These are phyloP conservation scores for Nematodospora anomalae DNA, from an alignment of 1,139 yeast genomes.

Conservation along the genomic window DNA sequence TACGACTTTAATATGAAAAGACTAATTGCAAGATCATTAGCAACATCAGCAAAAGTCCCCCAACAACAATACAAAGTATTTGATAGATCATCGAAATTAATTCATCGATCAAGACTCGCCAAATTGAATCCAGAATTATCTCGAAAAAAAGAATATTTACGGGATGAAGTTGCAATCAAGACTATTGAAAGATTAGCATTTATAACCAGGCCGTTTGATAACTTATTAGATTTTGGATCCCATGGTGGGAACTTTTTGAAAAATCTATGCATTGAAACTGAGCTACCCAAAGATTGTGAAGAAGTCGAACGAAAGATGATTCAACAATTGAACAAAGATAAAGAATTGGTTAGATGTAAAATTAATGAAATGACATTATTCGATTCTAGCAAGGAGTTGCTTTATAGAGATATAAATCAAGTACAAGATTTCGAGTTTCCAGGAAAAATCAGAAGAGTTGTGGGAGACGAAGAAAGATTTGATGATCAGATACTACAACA, in stretches of 20 bases:
- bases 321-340: conserved; percentile 52
- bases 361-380: conserved; percentile 63
- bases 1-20: neutral
- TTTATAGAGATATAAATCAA: conserved; percentile 48
- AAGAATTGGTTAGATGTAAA: conserved; percentile 48
- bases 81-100: conserved; percentile 58
- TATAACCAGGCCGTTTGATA: conserved; percentile 61
- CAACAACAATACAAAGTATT: conserved; percentile 56
- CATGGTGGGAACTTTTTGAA: conserved; percentile 63
- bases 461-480: conserved; percentile 68
- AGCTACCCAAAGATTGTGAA: conserved; percentile 26
- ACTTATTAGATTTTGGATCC: conserved; percentile 70
- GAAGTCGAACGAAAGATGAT: conserved; percentile 29
- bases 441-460: conserved; percentile 47
- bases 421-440: conserved; percentile 37
- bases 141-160: conserved; percentile 67
- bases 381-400: conserved; percentile 58
- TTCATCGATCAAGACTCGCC: conserved; percentile 58
- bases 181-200: conserved; percentile 77
- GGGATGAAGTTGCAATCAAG: conserved; percentile 72
- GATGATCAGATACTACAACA: conserved; percentile 38
- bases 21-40: conserved; percentile 18
- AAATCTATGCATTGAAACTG: conserved; percentile 34
- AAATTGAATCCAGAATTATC: conserved; percentile 46
- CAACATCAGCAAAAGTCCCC: conserved; percentile 21